These are phyloP conservation scores for Lepiota brunneoincarnata DNA, from an alignment of 768 basidiomycete genomes.

Conservation along the genomic window DNA sequence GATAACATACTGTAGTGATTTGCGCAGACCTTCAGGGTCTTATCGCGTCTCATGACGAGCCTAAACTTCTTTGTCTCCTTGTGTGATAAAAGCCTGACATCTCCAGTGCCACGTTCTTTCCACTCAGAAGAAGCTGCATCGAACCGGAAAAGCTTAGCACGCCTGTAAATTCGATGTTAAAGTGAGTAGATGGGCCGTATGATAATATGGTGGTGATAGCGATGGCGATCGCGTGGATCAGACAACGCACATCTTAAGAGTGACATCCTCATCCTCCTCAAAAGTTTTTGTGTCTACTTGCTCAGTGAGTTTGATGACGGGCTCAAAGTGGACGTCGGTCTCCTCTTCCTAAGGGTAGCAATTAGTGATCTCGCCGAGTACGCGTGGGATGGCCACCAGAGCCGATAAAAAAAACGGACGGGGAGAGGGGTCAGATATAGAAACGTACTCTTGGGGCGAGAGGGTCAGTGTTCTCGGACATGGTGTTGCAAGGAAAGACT, in stretches of 20 bases:
- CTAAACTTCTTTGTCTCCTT: constrained; percentile 89
- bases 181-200: constrained; percentile 15
- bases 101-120: constrained; percentile 98
- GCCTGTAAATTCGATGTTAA: constrained; percentile 49
- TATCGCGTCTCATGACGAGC: constrained; percentile 99
- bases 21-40: constrained; percentile 99
- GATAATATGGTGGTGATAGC: constrained; percentile 23
- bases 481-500: constrained; percentile 32
- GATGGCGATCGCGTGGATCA: constrained; percentile 35
- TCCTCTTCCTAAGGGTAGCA: constrained; percentile 63
- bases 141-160: constrained; percentile 98
- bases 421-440: constrained; percentile 18
- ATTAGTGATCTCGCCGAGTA: constrained; percentile 19
- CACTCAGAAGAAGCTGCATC: constrained; percentile 76
- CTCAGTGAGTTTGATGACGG: constrained; percentile 94
- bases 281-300: constrained; percentile 92
- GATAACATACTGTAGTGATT: constrained; percentile 81
- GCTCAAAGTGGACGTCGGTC: constrained; percentile 89
- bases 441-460: constrained; percentile 69
- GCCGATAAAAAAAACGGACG: neutral
- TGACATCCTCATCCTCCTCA: constrained; percentile 90
- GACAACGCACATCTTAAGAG: constrained; percentile 90
- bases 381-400: constrained; percentile 8
- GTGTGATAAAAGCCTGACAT: constrained; percentile 89
- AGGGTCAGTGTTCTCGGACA: constrained; percentile 61